Conservation (phyloP, 2,329 filamentous ascomycete species). For the Pyricularia pennisetigena region DNA sequence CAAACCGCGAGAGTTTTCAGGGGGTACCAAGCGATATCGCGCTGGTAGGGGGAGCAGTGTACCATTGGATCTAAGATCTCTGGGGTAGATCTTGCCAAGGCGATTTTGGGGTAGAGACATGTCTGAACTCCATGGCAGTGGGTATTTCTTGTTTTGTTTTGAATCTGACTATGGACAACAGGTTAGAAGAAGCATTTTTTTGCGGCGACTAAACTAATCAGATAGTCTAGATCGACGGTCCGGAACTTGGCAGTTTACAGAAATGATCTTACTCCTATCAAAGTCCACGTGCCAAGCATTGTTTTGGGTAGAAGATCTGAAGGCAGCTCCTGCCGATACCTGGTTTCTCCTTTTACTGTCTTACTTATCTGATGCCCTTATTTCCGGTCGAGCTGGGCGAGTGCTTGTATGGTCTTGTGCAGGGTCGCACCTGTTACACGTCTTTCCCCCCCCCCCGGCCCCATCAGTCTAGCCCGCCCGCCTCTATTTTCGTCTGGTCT, state of each 20-base stretch:
- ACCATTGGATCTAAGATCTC: conserved; percentile 69
- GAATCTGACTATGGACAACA: not conserved
- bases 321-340: not conserved
- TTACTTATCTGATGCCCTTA: not conserved
- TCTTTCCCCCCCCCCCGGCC: not conserved
- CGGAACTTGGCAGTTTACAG: not conserved
- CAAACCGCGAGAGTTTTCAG: conserved; percentile 71
- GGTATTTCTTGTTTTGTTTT: not conserved
- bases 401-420: not conserved
- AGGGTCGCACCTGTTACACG: not conserved
- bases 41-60: conserved; percentile 92
- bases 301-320: not conserved
- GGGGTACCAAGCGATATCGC: conserved; percentile 69
- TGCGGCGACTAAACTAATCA: not conserved
- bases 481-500: not conserved
- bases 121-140: not conserved
- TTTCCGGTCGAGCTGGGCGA: not conserved
- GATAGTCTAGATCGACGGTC: not conserved
- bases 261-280: not conserved
- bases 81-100: conserved; percentile 9
- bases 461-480: not conserved
- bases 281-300: not conserved
- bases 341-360: not conserved
- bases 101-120: not conserved
- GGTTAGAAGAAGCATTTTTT: not conserved